Percentiles rank a stretch among this genome's conserved stretches.
Conservation (phyloP, 2,329 filamentous ascomycete species). For the Ophiocordyceps camponoti-floridani region DNA sequence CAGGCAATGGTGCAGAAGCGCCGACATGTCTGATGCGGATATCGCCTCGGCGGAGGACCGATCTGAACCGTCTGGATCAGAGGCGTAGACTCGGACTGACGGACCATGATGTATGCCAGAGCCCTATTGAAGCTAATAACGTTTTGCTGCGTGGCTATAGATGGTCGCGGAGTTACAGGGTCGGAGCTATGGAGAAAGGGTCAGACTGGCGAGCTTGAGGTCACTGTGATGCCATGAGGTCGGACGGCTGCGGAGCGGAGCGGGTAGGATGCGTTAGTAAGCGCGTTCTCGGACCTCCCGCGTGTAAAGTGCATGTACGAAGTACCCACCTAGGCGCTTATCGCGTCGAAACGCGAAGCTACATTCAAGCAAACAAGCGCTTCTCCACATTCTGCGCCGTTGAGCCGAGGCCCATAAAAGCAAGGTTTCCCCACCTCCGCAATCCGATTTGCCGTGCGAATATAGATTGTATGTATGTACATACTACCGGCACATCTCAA, state of each 20-base stretch:
- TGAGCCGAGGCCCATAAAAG: not conserved
- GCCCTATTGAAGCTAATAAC: not conserved
- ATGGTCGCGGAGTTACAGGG: not conserved
- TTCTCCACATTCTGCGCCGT: not conserved
- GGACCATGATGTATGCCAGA: not conserved
- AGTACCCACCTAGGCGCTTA: no score
- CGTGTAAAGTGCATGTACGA: not conserved
- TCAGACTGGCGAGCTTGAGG: not conserved
- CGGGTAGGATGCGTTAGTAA: no score
- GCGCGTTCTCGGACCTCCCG: no score
- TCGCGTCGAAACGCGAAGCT: no score
- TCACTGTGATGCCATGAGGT: not conserved
- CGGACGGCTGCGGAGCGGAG: no score
- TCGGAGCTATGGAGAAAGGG: not conserved
- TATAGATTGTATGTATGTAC: no score
- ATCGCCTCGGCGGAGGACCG: conserved; percentile 31
- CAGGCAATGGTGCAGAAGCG: conserved; percentile 48
- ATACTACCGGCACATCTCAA: not conserved
- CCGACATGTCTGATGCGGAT: conserved; percentile 40
- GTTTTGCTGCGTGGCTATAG: not conserved
- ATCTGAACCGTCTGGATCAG: conserved; percentile 46
- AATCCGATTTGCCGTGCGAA: not conserved
- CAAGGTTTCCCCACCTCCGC: not conserved
- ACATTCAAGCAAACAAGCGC: no score
- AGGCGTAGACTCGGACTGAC: conserved; percentile 38